phyloP scores from a whole-genome alignment of 768 basidiomycete genomes.

The Gloeophyllum trabeum region DNA sequence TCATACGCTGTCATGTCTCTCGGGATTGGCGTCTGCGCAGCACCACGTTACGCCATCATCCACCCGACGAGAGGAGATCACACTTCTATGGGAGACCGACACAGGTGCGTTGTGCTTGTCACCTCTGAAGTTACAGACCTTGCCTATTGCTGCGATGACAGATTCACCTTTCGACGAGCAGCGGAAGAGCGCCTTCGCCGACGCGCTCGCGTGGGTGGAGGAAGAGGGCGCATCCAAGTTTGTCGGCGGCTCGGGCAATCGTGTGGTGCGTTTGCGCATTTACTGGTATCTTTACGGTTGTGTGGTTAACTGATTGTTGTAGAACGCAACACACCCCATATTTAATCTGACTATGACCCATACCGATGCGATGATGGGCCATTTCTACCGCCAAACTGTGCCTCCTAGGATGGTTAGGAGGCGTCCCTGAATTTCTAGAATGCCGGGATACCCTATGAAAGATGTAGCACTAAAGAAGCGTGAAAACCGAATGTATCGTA shows the following conservation, averaged over 20 bases:
- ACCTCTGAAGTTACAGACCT: conserved; percentile 5
- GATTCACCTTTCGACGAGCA: conserved; percentile 9
- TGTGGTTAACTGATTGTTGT: not conserved
- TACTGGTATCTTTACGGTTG: not conserved
- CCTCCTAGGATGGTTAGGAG: conserved; percentile 19
- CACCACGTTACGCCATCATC: conserved; percentile 53
- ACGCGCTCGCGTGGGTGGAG: conserved; percentile 55
- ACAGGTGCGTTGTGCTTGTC: conserved; percentile 9
- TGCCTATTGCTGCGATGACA: not conserved
- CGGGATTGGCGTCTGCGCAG: conserved; percentile 84
- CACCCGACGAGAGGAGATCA: conserved; percentile 21
- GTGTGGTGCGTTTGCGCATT: conserved; percentile 35
- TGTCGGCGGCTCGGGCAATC: conserved; percentile 51
- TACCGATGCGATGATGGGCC: conserved; percentile 49
- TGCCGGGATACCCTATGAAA: too few relatives aligned
- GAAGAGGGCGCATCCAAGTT: conserved; percentile 45
- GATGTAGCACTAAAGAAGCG: too few relatives aligned
- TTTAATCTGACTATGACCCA: conserved; percentile 69
- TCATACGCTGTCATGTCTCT: conserved; percentile 87
- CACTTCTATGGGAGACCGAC: conserved; percentile 25
- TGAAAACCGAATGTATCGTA: too few relatives aligned
- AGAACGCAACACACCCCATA: conserved; percentile 79
- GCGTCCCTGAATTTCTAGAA: too few relatives aligned
- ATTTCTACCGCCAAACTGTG: conserved; percentile 59
- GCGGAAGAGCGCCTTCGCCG: conserved; percentile 37